Base-by-base conservation (phyloP, 176 grass and related monocot species). In the maize (Zea mays) region DNA sequence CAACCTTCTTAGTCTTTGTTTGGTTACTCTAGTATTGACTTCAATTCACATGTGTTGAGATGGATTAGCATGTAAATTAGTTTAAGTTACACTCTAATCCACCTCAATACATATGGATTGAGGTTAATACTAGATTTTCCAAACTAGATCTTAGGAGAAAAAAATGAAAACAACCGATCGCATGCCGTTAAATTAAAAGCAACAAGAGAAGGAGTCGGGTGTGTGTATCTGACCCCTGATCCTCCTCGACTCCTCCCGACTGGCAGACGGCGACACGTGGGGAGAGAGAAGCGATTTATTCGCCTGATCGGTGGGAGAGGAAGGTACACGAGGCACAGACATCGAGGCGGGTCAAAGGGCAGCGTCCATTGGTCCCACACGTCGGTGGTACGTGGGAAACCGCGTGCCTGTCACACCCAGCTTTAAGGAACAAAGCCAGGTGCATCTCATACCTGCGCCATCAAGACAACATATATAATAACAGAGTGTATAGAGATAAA, bases 281-380 rank as follows among this genome's bases (percentile, higher is more conserved):
- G 64, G 27, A 42, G 72, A 39, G 50, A 41, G 37, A 51, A 62
- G 9, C 52, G 62, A 70, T 59, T 58, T 67, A 48, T 58, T 84
- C 69, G 62, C 70, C 58, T 65, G 73, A 77, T 77, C 52, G 42
- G 72, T 14, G 65, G 15, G 67, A 11, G 44, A 27, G 16, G 14
- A 38, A 39, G 56, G 49, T 9, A 55, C 57, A 47, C 51, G 85
- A 62, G 43, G 73, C 48, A 72, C 82, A 65, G 86, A 85, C 81
- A 77, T 88, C 81, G 71, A 88, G 81, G 71, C 55, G 2, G 70
- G 81, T 84, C 80, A 74, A 79, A 74, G 76, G 64, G 81, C 1
- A 27, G 47, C 51, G 33, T 7, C 66, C 49, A 6, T 8, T 4
- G 70, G 81, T 14, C 65, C 86, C 86, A 65, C 82, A n/a, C 49